Conservation (phyloP, 169 alveolate species). For the Plasmodium sp. region DNA sequence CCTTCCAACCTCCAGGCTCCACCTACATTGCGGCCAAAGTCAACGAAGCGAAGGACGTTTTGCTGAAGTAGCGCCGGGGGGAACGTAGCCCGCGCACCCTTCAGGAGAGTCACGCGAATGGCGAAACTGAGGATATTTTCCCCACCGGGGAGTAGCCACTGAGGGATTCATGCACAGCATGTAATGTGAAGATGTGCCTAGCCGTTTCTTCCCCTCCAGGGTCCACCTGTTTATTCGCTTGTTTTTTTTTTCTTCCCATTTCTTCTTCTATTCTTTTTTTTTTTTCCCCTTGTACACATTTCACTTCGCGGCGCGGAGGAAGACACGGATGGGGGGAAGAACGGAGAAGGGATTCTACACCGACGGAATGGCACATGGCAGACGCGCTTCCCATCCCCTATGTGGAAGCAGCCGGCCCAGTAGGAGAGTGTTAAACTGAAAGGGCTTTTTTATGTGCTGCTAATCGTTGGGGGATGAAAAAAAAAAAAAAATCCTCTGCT, state of each 20-base stretch:
- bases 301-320: neutral
- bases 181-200: neutral
- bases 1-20: constrained; percentile 79
- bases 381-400: no score
- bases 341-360: neutral
- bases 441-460: neutral
- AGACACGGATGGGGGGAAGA: neutral
- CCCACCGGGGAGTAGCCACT: neutral
- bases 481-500: neutral
- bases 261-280: no score
- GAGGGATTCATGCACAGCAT: neutral
- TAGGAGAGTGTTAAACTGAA: neutral
- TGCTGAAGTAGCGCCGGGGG: constrained; percentile 72
- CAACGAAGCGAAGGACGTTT: constrained; percentile 90
- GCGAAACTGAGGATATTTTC: neutral
- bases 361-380: neutral
- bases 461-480: neutral
- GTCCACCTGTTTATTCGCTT: neutral
- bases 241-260: neutral
- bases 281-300: neutral
- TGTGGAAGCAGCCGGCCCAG: neutral
- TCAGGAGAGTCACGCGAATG: neutral
- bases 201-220: neutral
- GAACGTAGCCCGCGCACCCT: neutral
- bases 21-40: constrained; percentile 93